Evolutionary conservation across 257 asterid genomes (phyloP), one percentile per base, ranked within the genome.

Genomic region (Cordia subcordata): DNA sequence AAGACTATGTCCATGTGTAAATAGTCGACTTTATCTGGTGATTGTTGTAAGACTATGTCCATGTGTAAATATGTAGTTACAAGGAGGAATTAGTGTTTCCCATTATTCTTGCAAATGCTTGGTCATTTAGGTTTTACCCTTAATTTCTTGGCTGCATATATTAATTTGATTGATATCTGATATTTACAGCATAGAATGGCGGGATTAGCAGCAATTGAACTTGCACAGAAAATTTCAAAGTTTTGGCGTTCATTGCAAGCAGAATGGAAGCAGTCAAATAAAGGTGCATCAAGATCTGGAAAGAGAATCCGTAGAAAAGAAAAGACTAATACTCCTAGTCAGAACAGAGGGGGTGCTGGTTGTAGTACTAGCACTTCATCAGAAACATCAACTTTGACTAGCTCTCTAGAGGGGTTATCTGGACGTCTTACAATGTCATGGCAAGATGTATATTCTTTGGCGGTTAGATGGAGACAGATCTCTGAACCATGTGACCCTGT

Each of bases 311-410:
- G 94, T 71, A 78, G 97, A 69, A 84, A 67, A 78, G 96, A 86
- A 51, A 84, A 74, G 66, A 75, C 79, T 65, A 81, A 74, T 68
- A 74, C 68, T 75, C 73, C 80, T 62, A 84, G 96, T 80, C 83
- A 81, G 69, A 92, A 92, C 79, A 86, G 99, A 77, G 99, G 99
- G 64, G 99, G 99, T 57, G 96, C 97, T 32, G 99, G 99, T 69
- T 92, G 99, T 77, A 92, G 91, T 74, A 88, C 96, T 52, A 88
- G 94, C 82, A 81, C 93, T 68, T 71, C 78, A 42, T 69, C 79
- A 45, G 99, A 92, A 67, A 54, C 81, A 73, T 71, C 95, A 20
- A 53, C 79, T 71, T 55, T 79, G 44, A 44, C 33, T 57, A 74
- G 66, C 73, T 76, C 80, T 35, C 62, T 63, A 50, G 99, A 92